Conservation (phyloP, 768 basidiomycete species). For the Leucosporidium scottii region DNA sequence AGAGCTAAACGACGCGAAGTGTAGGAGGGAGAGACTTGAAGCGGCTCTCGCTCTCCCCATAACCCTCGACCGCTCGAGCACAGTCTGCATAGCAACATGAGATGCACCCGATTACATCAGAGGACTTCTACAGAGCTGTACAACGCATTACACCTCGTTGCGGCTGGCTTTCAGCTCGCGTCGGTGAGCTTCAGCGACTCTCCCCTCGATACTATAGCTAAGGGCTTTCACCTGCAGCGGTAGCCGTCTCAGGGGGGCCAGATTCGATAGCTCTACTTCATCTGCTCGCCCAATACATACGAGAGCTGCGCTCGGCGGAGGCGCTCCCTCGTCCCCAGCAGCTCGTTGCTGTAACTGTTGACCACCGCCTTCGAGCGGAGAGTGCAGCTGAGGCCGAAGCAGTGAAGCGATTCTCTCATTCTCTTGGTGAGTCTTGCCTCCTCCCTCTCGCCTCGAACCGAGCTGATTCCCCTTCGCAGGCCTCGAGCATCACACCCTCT, state of each 20-base stretch:
- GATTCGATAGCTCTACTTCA: background rate
- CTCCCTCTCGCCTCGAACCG: background rate
- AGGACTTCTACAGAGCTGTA: too few relatives aligned
- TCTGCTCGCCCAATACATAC: background rate
- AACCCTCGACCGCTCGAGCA: too few relatives aligned
- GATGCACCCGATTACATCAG: too few relatives aligned
- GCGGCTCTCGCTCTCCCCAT: too few relatives aligned
- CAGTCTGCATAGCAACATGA: too few relatives aligned
- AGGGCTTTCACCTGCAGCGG: background rate
- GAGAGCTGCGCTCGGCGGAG: background rate
- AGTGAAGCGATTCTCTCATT: background rate
- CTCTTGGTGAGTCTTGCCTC: background rate
- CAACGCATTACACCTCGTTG: too few relatives aligned
- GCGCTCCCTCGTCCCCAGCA: too few relatives aligned
- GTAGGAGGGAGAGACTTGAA: too few relatives aligned
- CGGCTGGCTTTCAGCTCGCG: background rate
- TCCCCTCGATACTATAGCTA: background rate
- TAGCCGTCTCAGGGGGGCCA: constrained; percentile 3
- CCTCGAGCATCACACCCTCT: background rate
- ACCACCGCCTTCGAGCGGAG: background rate
- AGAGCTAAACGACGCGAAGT: too few relatives aligned
- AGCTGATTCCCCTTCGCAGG: background rate
- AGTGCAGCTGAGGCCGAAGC: background rate
- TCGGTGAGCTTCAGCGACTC: background rate
- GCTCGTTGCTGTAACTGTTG: constrained; percentile 1